A percentile compares a stretch with the other conserved stretches of the same genome.
phyloP scores from a whole-genome alignment of 495 filamentous ascomycete genomes.

The Astrothelium macrocarpum region DNA sequence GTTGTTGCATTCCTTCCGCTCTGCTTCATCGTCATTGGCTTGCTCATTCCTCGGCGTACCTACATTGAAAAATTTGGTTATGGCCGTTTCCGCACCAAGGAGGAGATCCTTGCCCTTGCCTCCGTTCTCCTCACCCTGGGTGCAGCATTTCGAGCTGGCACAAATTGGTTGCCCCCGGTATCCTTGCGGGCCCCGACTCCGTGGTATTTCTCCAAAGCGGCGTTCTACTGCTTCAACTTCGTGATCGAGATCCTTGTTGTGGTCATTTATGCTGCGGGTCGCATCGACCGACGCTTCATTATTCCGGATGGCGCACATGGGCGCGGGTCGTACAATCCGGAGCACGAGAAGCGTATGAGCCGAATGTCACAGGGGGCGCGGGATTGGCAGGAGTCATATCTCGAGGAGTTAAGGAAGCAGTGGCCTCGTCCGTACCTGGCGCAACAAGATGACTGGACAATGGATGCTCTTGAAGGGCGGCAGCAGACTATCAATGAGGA shows the following conservation, averaged over 20 bases:
- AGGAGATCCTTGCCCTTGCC: conserved; percentile 48
- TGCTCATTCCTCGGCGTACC: conserved; percentile 42
- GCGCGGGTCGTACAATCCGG: conserved; percentile 4
- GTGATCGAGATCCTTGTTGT: conserved; percentile 30
- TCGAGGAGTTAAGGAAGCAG: neutral
- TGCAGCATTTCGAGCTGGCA: conserved; percentile 58
- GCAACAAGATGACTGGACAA: neutral
- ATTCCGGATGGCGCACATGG: conserved; percentile 32
- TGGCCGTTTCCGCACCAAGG: conserved; percentile 57
- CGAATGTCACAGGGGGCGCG: neutral
- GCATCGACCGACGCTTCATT: conserved; percentile 30
- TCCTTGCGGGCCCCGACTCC: conserved; percentile 45
- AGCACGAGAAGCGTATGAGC: conserved; percentile 2
- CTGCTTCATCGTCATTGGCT: conserved; percentile 45
- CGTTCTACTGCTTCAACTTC: conserved; percentile 42
- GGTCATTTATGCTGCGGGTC: conserved; percentile 23
- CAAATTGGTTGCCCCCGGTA: conserved; percentile 42
- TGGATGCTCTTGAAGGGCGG: neutral
- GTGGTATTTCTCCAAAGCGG: conserved; percentile 57
- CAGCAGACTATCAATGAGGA: neutral
- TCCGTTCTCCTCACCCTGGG: conserved; percentile 53
- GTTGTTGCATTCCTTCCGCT: conserved; percentile 68
- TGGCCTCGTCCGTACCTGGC: neutral
- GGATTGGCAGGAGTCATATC: neutral
- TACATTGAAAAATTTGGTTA: conserved; percentile 59